Conservation (phyloP, 768 basidiomycete species). For the Macrolepiota albuminosa region DNA sequence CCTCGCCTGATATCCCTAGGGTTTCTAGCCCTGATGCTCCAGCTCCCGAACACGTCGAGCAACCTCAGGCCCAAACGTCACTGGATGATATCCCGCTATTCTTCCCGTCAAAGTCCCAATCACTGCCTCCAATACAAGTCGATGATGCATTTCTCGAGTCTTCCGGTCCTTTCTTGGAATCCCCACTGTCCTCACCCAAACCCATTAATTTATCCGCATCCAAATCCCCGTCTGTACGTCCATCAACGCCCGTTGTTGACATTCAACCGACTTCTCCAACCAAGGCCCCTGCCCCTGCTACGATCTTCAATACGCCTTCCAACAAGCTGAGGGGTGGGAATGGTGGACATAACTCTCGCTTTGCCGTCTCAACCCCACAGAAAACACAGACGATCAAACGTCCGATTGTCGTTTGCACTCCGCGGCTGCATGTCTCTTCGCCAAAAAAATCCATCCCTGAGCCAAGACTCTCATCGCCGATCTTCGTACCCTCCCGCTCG, state of each 20-base stretch:
- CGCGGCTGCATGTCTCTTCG: no score
- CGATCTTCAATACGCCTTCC: not conserved
- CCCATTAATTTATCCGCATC: not conserved
- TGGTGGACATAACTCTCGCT: not conserved
- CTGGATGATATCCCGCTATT: not conserved
- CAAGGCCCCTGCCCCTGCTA: not conserved
- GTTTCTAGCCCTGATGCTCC: not conserved
- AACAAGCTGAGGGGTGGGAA: not conserved
- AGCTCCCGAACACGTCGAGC: not conserved
- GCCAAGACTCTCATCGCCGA: constrained; percentile 6
- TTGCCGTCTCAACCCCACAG: not conserved
- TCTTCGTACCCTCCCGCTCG: constrained; percentile 15
- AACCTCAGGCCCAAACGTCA: not conserved
- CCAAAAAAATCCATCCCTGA: not conserved
- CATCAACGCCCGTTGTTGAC: not conserved
- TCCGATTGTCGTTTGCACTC: not conserved
- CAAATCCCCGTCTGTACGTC: not conserved
- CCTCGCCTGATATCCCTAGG: not conserved
- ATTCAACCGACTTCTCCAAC: not conserved
- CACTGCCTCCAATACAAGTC: not conserved
- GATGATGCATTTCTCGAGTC: not conserved
- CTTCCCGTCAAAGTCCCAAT: not conserved
- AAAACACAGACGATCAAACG: not conserved
- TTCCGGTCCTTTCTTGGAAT: not conserved
- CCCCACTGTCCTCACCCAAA: not conserved